Base-by-base conservation (phyloP, 139 green algal genomes). In the Micromonas commoda region DNA sequence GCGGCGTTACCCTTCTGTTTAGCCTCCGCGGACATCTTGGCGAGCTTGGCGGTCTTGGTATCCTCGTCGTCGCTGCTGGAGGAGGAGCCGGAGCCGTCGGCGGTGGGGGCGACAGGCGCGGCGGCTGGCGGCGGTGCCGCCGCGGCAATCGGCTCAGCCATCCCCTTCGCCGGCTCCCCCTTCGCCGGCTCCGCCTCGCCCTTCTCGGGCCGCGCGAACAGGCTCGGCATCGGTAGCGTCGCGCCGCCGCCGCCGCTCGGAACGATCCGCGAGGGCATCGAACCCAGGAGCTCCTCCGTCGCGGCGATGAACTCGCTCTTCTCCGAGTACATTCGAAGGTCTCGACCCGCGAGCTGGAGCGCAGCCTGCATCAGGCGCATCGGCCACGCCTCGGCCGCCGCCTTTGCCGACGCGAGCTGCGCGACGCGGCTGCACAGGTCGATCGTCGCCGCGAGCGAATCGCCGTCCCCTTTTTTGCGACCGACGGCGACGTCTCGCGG, bases 1-100 rank as follows among this genome's bases (percentile, higher is more conserved):
- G 80, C 77, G 38, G 79, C 76, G 71, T 90, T 90, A 52, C 86
- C 86, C 37, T 82, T 82, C 52, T 78, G 9, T 19, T 70, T 70
- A 9, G 63, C 63, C 63, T 70, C 63, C 9, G 16, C 63, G 6
- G 63, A 9, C 63, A 39, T 70, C 45, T 57, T 57, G 9, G 45
- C 45, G 45, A 57, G 16, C 45, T 57, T 57, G 9, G 45, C 45
- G 45, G 9, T 57, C 9, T 57, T 57, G 9, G 45, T 57, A 9
- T 57, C 45, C 16, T 16, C 45, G 45, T 57, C 45, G 45, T 57
- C 45, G 45, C 45, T 57, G 45, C 45, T 57, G 16, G 9, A 29
- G n/a, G 4, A 19, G 61, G 4, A 19, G 61, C 26, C 24, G n/a
- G 9, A 13, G 24, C 16, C 24, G n/a, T 13, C 61, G 61, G 4